phyloP scores from a whole-genome alignment of 116 monocot species.

The Dioscorea cayenensis region DNA sequence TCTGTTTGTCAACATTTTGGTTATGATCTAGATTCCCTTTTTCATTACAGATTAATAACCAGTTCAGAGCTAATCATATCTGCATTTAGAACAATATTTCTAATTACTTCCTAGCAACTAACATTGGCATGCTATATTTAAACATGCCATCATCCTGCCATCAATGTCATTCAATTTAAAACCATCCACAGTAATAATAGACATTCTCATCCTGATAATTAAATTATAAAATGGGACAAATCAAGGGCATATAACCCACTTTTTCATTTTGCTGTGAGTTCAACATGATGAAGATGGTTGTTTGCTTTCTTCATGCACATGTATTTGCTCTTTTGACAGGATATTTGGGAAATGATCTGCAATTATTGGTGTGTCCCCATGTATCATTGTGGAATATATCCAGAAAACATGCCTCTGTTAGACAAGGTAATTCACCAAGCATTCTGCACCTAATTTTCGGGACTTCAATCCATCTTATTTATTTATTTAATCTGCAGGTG shows the following conservation, averaged over 20 bases:
- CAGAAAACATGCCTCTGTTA: constrained; percentile 83
- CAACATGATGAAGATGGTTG: neutral
- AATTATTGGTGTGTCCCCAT: constrained; percentile 66
- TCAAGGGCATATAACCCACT: neutral
- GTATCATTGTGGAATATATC: constrained; percentile 53
- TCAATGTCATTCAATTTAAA: too few relatives aligned
- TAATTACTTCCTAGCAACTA: too few relatives aligned
- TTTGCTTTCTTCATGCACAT: neutral
- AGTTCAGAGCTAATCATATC: too few relatives aligned
- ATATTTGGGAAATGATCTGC: constrained; percentile 53
- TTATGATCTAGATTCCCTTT: too few relatives aligned
- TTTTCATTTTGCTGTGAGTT: neutral
- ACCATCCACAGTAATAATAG: too few relatives aligned
- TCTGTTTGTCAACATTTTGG: too few relatives aligned
- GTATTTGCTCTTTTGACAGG: constrained; percentile 31
- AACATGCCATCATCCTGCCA: too few relatives aligned
- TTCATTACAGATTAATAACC: too few relatives aligned
- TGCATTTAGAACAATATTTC: too few relatives aligned
- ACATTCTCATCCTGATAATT: too few relatives aligned
- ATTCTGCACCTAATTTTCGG: neutral
- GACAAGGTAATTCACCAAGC: constrained; percentile 56
- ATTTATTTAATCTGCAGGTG: constrained; percentile 33
- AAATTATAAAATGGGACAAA: too few relatives aligned
- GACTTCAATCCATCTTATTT: neutral
- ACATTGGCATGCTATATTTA: too few relatives aligned